Evolutionary conservation across 176 grass and related monocot species (phyloP).

Genomic region (Bolboschoenus planiculmis): DNA sequence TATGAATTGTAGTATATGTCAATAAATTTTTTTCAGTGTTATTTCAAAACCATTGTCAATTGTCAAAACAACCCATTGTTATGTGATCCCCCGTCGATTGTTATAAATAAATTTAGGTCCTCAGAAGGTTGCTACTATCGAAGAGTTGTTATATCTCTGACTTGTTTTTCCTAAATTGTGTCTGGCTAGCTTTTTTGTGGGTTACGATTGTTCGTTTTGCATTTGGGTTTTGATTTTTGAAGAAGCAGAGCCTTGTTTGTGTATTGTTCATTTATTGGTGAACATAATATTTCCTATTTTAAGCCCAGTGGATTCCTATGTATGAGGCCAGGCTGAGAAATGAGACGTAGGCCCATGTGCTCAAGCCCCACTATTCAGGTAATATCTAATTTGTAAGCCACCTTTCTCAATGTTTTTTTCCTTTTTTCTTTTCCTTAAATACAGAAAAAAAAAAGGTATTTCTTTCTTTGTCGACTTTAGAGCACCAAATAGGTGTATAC

Average conservation of each 20-base stretch:
- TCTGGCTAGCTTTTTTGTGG: not conserved
- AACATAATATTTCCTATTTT: not conserved
- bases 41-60: too few species aligned
- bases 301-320: not conserved
- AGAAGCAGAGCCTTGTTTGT: not conserved
- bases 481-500: too few species aligned
- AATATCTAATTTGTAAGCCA: not conserved
- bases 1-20: too few species aligned
- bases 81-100: too few species aligned
- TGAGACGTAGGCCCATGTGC: not conserved
- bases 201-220: not conserved
- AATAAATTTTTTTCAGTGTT: too few species aligned
- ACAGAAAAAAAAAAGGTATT: too few species aligned
- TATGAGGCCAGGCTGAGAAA: not conserved
- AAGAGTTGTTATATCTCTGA: constrained; percentile 19
- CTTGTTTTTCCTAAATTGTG: not conserved
- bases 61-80: too few species aligned
- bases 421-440: not conserved
- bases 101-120: too few species aligned
- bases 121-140: not conserved
- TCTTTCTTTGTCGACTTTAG: not conserved
- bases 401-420: not conserved
- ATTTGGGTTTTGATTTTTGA: not conserved
- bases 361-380: not conserved
- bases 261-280: not conserved